phyloP scores from a whole-genome alignment of 768 basidiomycete species.

The Pleurotus citrinopileatus region DNA sequence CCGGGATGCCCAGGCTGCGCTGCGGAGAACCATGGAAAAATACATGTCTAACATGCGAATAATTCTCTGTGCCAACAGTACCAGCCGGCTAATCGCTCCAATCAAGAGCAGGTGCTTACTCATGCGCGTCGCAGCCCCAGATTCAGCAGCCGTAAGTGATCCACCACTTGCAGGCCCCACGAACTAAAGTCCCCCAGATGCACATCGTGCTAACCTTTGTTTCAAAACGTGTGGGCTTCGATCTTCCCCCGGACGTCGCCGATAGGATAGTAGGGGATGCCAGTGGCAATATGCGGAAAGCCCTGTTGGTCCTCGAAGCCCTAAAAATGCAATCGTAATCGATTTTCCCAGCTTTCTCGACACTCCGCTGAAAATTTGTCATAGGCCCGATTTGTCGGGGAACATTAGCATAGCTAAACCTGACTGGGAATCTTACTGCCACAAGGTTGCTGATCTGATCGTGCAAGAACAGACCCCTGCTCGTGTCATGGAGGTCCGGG shows the following conservation, averaged over 20 bases:
- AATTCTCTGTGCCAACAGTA: conserved; percentile 95
- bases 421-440: conserved; percentile 99
- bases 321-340: conserved; percentile 94
- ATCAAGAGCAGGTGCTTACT: conserved; percentile 95
- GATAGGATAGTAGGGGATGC: conserved; percentile 78
- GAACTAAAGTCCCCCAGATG: no score
- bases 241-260: conserved; percentile 75
- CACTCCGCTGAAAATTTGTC: conserved; percentile 4
- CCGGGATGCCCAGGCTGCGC: conserved; percentile 94
- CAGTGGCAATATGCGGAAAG: conserved; percentile 91
- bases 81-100: conserved; percentile 92
- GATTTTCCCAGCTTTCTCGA: conserved; percentile 10
- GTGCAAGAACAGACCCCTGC: conserved; percentile 86
- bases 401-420: conserved; percentile 86
- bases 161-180: not conserved
- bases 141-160: conserved; percentile 60
- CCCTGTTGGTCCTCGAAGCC: conserved; percentile 91
- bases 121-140: conserved; percentile 90
- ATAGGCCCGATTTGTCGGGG: conserved; percentile 80
- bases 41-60: conserved; percentile 98
- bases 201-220: conserved; percentile 72
- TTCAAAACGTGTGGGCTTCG: conserved; percentile 65
- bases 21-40: conserved; percentile 98
- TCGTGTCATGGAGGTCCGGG: conserved; percentile 87
- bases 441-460: conserved; percentile 88